These are phyloP conservation scores for Calonectria ilicicola DNA, from an alignment of 2,329 filamentous ascomycete genomes.

Conservation along the genomic window DNA sequence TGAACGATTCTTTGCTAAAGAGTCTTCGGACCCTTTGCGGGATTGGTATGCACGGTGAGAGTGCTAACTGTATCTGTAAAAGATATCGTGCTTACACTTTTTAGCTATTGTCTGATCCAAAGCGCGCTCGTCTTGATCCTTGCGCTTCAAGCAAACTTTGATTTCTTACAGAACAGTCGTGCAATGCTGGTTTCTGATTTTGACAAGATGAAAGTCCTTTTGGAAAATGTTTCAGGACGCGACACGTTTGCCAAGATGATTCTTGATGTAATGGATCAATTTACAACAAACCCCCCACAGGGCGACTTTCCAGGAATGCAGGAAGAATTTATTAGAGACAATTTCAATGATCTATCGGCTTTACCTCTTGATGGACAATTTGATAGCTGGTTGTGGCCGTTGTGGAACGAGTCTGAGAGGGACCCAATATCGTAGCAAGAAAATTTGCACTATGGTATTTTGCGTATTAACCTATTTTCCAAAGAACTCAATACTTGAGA, in stretches of 20 bases:
- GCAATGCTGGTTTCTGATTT: neutral
- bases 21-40: neutral
- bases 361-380: neutral
- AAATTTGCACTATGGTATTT: no score
- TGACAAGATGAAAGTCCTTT: neutral
- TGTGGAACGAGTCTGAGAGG: neutral
- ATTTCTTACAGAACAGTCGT: neutral
- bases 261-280: neutral
- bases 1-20: neutral
- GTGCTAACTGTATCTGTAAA: no score
- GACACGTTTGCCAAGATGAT: neutral
- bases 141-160: neutral
- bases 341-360: neutral
- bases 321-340: neutral
- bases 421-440: neutral
- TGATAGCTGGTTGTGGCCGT: neutral
- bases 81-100: neutral
- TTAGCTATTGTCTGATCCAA: neutral
- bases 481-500: no score
- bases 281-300: neutral
- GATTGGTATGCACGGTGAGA: neutral
- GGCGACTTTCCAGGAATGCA: neutral
- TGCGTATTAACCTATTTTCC: no score
- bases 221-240: neutral
- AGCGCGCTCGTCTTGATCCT: neutral